phyloP scores from a whole-genome alignment of 805 yeast genomes.

The Saccharomycopsis sp. region DNA sequence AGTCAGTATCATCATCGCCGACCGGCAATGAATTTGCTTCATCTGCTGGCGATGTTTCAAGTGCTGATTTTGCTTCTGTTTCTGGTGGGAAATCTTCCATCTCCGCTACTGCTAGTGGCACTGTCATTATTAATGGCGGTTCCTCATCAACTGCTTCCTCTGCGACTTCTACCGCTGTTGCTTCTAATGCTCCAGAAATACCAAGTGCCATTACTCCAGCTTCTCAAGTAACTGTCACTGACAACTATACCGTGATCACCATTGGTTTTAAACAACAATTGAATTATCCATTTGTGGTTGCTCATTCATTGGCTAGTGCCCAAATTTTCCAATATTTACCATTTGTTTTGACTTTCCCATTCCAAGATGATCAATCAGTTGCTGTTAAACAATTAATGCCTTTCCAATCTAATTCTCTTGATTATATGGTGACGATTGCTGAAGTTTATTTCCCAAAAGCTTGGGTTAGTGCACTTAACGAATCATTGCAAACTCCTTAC shows the following conservation, averaged over 20 bases:
- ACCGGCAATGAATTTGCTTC: constrained; percentile 10
- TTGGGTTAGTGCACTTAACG: constrained; percentile 42
- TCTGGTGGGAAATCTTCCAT: constrained; percentile 23
- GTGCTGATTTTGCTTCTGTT: constrained; percentile 4
- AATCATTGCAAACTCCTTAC: constrained; percentile 39
- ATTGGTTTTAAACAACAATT: constrained; percentile 73
- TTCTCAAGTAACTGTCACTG: constrained; percentile 16
- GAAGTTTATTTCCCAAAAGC: constrained; percentile 70
- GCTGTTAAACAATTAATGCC: constrained; percentile 69
- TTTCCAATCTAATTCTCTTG: constrained; percentile 45
- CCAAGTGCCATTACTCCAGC: constrained; percentile 21
- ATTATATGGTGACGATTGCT: constrained; percentile 81
- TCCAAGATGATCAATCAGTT: constrained; percentile 26
- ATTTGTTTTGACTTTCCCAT: constrained; percentile 59
- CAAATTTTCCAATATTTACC: constrained; percentile 84
- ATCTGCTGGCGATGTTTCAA: constrained; percentile 21
- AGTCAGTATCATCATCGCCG: neutral
- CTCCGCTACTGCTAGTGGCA: constrained; percentile 26
- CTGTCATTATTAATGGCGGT: constrained; percentile 7
- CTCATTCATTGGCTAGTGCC: constrained; percentile 66
- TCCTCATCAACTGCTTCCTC: constrained; percentile 20
- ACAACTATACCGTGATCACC: constrained; percentile 50
- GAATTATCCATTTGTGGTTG: constrained; percentile 79
- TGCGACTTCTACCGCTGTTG: constrained; percentile 22
- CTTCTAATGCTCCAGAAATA: constrained; percentile 9